These are phyloP conservation scores for Pontederia crassipes DNA, from an alignment of 176 grass and related monocot genomes.

Conservation along the genomic window DNA sequence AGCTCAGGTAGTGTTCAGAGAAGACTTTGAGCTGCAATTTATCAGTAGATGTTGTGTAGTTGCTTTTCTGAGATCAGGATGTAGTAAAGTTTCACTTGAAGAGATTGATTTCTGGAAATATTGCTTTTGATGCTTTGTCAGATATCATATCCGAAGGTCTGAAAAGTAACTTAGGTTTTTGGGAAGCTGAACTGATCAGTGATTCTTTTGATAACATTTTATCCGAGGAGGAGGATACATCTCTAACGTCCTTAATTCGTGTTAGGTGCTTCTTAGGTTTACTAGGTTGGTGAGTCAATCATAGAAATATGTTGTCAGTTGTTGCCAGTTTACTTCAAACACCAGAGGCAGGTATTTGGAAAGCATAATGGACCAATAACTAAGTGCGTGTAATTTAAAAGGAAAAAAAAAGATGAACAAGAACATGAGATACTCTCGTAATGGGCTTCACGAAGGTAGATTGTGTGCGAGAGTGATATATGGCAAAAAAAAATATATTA, in stretches of 20 bases:
- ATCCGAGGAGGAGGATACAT: conserved; percentile 21
- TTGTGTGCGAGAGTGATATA: too few species aligned
- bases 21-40: conserved; percentile 61
- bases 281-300: conserved; percentile 46
- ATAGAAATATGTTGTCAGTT: background rate
- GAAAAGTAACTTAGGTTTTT: conserved; percentile 60
- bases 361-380: too few species aligned
- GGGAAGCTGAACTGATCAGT: conserved; percentile 61
- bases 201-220: conserved; percentile 51
- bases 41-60: conserved; percentile 64
- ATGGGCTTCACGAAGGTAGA: too few species aligned
- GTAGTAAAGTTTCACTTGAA: conserved; percentile 35
- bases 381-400: too few species aligned
- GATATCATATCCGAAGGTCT: conserved; percentile 58
- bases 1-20: conserved; percentile 39
- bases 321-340: too few species aligned
- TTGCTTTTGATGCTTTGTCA: conserved; percentile 15
- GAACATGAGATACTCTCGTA: too few species aligned
- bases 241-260: conserved; percentile 5
- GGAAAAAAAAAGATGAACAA: too few species aligned
- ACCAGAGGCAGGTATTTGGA: too few species aligned
- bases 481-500: too few species aligned
- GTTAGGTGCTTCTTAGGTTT: conserved; percentile 32
- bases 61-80: conserved; percentile 39
- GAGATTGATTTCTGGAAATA: conserved; percentile 39